These are phyloP conservation scores for Pneumocystis oryctolagi DNA, from an alignment of 1,139 yeast genomes.

Conservation along the genomic window DNA sequence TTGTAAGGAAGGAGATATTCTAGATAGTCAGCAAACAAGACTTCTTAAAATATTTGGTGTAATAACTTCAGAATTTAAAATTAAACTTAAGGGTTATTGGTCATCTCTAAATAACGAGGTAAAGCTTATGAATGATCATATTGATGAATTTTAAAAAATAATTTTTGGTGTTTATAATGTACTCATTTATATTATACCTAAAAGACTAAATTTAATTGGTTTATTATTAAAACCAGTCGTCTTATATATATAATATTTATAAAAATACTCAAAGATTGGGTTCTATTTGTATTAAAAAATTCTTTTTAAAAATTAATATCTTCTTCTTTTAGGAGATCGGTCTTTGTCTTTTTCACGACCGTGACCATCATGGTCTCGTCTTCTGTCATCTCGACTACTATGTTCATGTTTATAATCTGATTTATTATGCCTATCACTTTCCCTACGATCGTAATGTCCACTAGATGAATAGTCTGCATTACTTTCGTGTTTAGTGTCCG, in stretches of 20 bases:
- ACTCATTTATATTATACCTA: background rate
- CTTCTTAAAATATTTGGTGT: constrained; percentile 89
- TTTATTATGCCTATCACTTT: background rate
- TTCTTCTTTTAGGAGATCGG: background rate
- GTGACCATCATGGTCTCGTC: background rate
- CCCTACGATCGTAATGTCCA: background rate
- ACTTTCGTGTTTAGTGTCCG: background rate
- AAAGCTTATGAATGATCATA: background rate
- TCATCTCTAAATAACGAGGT: constrained; percentile 4
- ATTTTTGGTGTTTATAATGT: background rate
- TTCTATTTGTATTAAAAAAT: background rate
- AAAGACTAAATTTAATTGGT: background rate
- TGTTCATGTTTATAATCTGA: background rate
- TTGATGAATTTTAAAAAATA: background rate
- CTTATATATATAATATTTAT: background rate
- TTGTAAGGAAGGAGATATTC: constrained; percentile 60
- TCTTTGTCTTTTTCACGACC: background rate
- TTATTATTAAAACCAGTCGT: background rate
- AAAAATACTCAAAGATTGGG: background rate
- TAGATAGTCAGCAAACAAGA: constrained; percentile 84
- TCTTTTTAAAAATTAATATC: background rate
- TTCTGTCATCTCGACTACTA: background rate
- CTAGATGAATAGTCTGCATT: background rate
- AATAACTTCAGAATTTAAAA: constrained; percentile 82
- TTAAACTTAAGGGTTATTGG: constrained; percentile 61